These are phyloP conservation scores for Xylogone sp. DNA, from an alignment of 2,329 filamentous ascomycete species.

Conservation along the genomic window DNA sequence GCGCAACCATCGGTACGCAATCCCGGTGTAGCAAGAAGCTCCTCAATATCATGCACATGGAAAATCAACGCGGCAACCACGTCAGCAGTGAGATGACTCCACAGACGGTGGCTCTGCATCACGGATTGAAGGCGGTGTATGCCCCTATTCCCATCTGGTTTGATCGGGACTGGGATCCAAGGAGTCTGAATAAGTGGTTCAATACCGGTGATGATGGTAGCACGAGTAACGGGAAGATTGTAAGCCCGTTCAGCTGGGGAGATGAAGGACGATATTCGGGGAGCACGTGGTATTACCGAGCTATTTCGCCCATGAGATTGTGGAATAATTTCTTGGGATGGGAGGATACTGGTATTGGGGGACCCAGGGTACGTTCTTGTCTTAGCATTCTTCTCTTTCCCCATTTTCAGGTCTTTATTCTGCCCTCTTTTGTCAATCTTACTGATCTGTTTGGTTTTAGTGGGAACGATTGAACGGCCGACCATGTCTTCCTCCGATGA, in stretches of 20 bases:
- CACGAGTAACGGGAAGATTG: conserved; percentile 16
- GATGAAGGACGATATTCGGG: conserved; percentile 54
- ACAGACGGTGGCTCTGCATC: conserved; percentile 67
- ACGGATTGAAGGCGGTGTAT: conserved; percentile 75
- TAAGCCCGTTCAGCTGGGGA: conserved; percentile 55
- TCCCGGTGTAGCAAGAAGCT: conserved; percentile 69
- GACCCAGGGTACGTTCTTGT: conserved; percentile 30
- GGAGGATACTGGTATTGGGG: conserved; percentile 51
- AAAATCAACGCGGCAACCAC: conserved; percentile 69
- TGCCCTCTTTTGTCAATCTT: not conserved
- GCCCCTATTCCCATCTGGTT: conserved; percentile 78
- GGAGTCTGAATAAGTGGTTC: conserved; percentile 53
- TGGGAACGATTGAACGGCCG: conserved; percentile 56
- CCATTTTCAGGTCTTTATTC: conserved; percentile 1
- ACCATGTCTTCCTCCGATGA: conserved; percentile 54
- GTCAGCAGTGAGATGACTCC: conserved; percentile 80
- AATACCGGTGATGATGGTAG: conserved; percentile 54
- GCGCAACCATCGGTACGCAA: conserved; percentile 75
- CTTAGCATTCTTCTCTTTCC: not conserved
- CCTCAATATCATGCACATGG: conserved; percentile 72
- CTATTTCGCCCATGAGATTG: conserved; percentile 51
- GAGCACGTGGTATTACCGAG: conserved; percentile 59
- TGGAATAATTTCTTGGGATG: conserved; percentile 64
- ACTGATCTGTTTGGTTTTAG: no score
- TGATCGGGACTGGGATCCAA: conserved; percentile 65